Evolutionary conservation across 1,284 basidiomycete genomes (phyloP).

Genomic region (Malassezia yamatoensis): DNA sequence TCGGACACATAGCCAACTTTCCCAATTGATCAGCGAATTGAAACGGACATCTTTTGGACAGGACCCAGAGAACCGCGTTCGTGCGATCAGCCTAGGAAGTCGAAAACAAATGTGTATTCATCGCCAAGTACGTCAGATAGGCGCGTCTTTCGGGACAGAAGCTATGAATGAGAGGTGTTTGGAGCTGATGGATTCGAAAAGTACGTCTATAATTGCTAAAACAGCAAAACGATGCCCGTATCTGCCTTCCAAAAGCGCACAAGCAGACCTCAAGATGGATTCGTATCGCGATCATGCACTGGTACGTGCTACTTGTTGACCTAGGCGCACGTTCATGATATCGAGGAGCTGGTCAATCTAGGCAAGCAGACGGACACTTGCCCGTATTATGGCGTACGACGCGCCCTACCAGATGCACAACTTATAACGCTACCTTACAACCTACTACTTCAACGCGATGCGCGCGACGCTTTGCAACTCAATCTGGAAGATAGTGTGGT

Average conservation of each 20-base stretch:
- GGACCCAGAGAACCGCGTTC: slow-evolving; percentile 16
- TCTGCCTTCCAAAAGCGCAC: slow-evolving; percentile 56
- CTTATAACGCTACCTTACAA: slow-evolving; percentile 88
- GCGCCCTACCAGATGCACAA: slow-evolving; percentile 81
- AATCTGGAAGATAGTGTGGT: slow-evolving; percentile 66
- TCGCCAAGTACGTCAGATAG: slow-evolving; percentile 58
- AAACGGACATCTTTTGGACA: slow-evolving; percentile 57
- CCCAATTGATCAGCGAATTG: slow-evolving; percentile 80
- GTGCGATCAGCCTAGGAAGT: slow-evolving; percentile 59
- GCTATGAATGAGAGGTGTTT: slow-evolving; percentile 86
- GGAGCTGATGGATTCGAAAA: slow-evolving; percentile 59
- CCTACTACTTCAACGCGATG: slow-evolving; percentile 70
- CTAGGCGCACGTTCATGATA: slow-evolving; percentile 64
- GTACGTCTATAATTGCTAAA: background rate
- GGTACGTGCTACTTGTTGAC: slow-evolving; percentile 51
- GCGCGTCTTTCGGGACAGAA: slow-evolving; percentile 51
- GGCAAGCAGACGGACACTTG: slow-evolving; percentile 65
- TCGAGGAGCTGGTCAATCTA: slow-evolving; percentile 74
- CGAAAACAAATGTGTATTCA: slow-evolving; percentile 89
- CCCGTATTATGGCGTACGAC: slow-evolving; percentile 83
- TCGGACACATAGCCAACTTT: slow-evolving; percentile 85
- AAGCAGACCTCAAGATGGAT: slow-evolving; percentile 54
- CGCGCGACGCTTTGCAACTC: slow-evolving; percentile 72
- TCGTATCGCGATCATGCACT: slow-evolving; percentile 80
- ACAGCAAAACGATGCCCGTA: slow-evolving; percentile 55